These are phyloP conservation scores for Aspergillus versicolor DNA, from an alignment of 2,329 filamentous ascomycete genomes.

Conservation along the genomic window DNA sequence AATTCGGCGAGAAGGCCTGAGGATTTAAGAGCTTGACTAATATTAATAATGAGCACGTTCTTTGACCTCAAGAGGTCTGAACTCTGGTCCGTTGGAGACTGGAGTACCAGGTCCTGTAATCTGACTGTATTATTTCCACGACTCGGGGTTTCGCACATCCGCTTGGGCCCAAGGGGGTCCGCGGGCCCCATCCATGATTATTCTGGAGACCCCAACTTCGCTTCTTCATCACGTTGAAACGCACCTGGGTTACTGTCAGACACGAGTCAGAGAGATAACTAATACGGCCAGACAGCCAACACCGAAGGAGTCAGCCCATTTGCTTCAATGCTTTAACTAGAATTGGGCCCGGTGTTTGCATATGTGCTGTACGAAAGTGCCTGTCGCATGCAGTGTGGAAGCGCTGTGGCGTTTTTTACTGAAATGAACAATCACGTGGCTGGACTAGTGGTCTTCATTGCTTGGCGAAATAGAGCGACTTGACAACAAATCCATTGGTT, in stretches of 20 bases:
- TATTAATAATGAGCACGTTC: background rate
- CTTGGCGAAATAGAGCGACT: no score
- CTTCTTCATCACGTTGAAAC: background rate
- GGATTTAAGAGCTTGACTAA: background rate
- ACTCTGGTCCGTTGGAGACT: background rate
- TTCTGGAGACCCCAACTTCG: background rate
- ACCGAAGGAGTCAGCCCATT: no score
- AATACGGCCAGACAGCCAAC: background rate
- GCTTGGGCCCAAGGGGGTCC: background rate
- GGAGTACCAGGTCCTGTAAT: background rate
- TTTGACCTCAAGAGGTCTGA: background rate
- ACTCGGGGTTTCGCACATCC: background rate
- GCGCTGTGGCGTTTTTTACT: no score
- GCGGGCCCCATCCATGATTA: no score
- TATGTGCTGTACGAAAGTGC: no score
- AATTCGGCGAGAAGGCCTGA: no score
- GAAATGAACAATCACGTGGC: no score
- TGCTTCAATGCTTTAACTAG: no score
- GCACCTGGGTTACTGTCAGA: background rate
- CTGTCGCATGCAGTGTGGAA: no score
- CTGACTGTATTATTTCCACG: background rate
- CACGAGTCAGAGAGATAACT: background rate
- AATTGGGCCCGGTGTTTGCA: no score
- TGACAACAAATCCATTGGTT: no score
- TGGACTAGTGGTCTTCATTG: no score